Base-by-base conservation (phyloP, 1,284 basidiomycete genomes). In the Ceratobasidium papillatum region DNA sequence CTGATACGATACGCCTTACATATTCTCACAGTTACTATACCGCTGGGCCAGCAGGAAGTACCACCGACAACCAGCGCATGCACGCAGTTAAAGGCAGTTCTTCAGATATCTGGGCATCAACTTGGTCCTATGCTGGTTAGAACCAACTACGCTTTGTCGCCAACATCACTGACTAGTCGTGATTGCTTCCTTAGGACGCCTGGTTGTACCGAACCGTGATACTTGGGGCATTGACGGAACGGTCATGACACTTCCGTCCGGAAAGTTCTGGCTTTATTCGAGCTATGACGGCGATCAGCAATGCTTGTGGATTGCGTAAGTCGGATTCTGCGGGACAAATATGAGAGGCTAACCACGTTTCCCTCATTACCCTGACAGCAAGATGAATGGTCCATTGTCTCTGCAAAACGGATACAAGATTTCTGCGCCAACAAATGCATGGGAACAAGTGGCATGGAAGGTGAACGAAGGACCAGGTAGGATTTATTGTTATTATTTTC, bases 281-380 rank as follows among this genome's bases (percentile, higher is more conserved):
- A 65, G 49, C 36, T 61, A 30, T 36, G 58, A 61, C 38, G 51
- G 36, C 43, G 47, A 59, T 49, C 25, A 54, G 27, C 75, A 75
- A 64, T 75, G 59, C 14, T 38, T 73, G 25, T 75, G 63, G 59
- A 75, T 75, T 19, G 66, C 66, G 64, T 74, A 38, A 68, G 59
- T 36, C 36, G 22, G 30, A 36, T 36, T 32, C 36, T 51, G 62
- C n/a, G 17, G 22, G 5, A 45, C 56, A 45, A 56, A 32, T 17
- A 22, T 19, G 25, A 25, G 30, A 62, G 17, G 45, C 0, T n/a
- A 17, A 1, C 38, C 11, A 25, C 27, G 2, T 52, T 49, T 9
- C n/a, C 1, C 14, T 22, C 4, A 8, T n/a, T 19, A 45, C 11
- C 63, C 8, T 32, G 7, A 12, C 11, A 43, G 62, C n/a, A 64